A percentile compares a stretch with the other conserved stretches of the same genome.
These are phyloP conservation scores for Botrytis galanthina DNA, from an alignment of 2,329 filamentous ascomycete species.

Conservation along the genomic window DNA sequence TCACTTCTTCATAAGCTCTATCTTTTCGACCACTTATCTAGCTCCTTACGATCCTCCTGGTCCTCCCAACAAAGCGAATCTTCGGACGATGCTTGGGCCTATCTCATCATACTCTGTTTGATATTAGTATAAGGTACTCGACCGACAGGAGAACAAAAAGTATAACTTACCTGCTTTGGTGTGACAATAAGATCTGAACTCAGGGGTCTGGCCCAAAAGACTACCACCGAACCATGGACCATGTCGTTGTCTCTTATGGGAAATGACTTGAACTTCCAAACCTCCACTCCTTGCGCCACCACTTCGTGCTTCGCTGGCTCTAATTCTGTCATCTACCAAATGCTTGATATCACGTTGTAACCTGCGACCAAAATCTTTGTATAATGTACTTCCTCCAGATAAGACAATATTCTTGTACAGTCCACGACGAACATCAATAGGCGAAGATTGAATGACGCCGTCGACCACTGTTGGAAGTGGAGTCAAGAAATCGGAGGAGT, in stretches of 20 bases:
- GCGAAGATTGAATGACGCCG: constrained; percentile 93
- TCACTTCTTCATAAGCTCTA: constrained; percentile 8
- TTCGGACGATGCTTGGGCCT: constrained; percentile 90
- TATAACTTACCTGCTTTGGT: constrained; percentile 61
- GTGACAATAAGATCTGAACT: constrained; percentile 98
- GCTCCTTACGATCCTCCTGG: constrained; percentile 69
- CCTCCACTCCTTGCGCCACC: constrained; percentile 88
- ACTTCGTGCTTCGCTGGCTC: constrained; percentile 85
- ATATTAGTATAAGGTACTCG: not conserved
- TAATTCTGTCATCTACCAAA: constrained; percentile 88
- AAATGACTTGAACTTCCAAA: constrained; percentile 93
- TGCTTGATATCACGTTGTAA: constrained; percentile 97
- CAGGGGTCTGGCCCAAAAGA: constrained; percentile 92
- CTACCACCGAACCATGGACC: constrained; percentile 98
- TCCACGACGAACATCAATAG: constrained; percentile 93
- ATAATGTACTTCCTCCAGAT: constrained; percentile 93
- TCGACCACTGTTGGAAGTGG: constrained; percentile 93
- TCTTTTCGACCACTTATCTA: not conserved
- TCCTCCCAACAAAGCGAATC: constrained; percentile 90
- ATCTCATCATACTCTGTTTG: constrained; percentile 74
- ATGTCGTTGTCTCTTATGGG: constrained; percentile 95
- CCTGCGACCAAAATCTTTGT: constrained; percentile 96
- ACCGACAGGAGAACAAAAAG: not conserved
- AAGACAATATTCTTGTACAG: constrained; percentile 99
- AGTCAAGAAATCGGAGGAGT: constrained; percentile 97